Evolutionary conservation across 768 basidiomycete genomes (phyloP), one percentile per base, ranked within the genome.

Genomic region (Pholiota microspora): DNA sequence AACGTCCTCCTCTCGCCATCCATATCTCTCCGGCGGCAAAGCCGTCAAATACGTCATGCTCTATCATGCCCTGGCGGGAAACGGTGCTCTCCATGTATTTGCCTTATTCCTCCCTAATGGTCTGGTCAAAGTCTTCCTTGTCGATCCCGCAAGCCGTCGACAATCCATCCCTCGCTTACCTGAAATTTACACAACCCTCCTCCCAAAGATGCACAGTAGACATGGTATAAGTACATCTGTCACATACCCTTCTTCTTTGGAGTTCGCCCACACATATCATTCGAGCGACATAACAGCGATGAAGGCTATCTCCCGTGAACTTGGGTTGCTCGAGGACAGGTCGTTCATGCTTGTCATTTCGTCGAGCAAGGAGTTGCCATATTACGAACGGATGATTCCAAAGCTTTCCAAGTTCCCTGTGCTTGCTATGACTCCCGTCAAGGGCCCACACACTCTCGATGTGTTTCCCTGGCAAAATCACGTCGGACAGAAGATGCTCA

Each of bases 401-500:
- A 89, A 88, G 64, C 78, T 94, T 13, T 66, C 78, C 7, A 89
- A 86, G 64, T 96, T 96, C 74, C 97, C 97, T 0, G 79, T 97
- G 48, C 73, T 98, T 57, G 85, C 86, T 3, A 91, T 95, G 86
- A 79, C 86, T n/a, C 88, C 84, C 73, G 78, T 85, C n/a, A 88
- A 78, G 72, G 77, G 69, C 31, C 77, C 80, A n/a, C 92, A 87
- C 68, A 82, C 82, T 6, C 77, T 89, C 18, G 90, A 92, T 54
- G 80, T 89, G 38, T 89, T 97, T 64, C 89, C 89, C 8, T 98
- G 96, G 95, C 89, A 98, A 60, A 73, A 81, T 0, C 82, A 89
- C 59, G 89, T 93, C 16, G 84, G 85, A 0, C 77, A 85, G 59
- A 92, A 90, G 68, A 89, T 98, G 86, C 69, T 97, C 51, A 80